A percentile compares a stretch with the other conserved stretches of the same genome.
Evolutionary conservation across 1,284 basidiomycete species (phyloP).

Genomic region (Lignosus rhinocerotis): DNA sequence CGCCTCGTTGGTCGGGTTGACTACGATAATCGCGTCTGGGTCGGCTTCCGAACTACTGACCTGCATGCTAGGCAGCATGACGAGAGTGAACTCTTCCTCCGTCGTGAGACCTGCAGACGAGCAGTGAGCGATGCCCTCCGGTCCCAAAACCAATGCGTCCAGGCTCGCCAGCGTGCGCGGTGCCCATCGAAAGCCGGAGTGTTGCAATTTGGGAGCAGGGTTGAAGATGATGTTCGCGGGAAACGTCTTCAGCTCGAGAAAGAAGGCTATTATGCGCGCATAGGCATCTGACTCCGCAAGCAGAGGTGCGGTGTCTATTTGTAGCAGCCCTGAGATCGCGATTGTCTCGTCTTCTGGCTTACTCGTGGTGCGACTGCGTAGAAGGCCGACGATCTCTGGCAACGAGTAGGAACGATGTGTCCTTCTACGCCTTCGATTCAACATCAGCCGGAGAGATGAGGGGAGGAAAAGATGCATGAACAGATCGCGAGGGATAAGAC

Average conservation of each 20-base stretch:
- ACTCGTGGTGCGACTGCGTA: slow-evolving; percentile 8
- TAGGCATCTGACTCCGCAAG: not conserved
- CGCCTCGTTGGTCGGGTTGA: not conserved
- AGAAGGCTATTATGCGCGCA: not conserved
- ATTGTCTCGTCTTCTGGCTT: slow-evolving; percentile 15
- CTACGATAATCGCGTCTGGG: not conserved
- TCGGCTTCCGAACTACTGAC: not conserved
- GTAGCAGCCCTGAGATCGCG: slow-evolving; percentile 12
- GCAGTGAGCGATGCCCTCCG: not conserved
- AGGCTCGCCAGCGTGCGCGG: not conserved
- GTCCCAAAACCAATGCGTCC: not conserved
- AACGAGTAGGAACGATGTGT: not conserved
- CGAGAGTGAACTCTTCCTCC: not conserved
- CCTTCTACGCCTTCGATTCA: too few relatives aligned
- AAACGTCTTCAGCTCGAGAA: not conserved
- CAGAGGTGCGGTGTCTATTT: slow-evolving; percentile 1
- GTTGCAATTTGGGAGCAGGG: not conserved
- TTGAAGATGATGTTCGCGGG: not conserved
- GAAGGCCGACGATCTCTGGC: not conserved
- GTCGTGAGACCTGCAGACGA: not conserved
- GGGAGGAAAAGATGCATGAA: not conserved
- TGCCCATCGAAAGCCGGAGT: not conserved
- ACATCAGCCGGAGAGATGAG: too few relatives aligned
- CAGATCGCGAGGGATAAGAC: not conserved
- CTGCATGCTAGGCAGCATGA: not conserved